Evolutionary conservation across 2,329 filamentous ascomycete genomes (phyloP).

Genomic region (Cladosporium austrohemisphaericum): DNA sequence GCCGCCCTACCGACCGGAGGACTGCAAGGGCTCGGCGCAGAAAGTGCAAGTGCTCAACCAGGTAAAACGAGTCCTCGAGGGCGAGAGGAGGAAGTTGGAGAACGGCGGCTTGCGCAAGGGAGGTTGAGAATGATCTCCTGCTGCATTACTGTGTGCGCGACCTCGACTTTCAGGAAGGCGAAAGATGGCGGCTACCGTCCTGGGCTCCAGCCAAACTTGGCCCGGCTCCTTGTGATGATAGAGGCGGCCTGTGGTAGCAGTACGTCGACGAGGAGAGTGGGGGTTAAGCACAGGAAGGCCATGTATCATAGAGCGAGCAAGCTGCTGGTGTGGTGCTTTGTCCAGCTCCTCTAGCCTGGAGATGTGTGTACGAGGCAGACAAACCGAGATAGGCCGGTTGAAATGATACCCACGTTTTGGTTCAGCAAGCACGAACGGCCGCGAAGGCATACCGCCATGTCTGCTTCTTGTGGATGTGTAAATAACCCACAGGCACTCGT

Average conservation of each 20-base stretch:
- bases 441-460: too few relatives aligned
- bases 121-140: constrained; percentile 1
- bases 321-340: neutral
- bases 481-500: too few relatives aligned
- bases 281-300: too few relatives aligned
- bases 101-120: constrained; percentile 8
- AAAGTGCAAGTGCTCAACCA: constrained; percentile 41
- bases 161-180: too few relatives aligned
- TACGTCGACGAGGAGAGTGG: too few relatives aligned
- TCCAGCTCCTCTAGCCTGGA: neutral
- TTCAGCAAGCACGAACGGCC: neutral
- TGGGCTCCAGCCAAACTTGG: too few relatives aligned
- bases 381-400: neutral
- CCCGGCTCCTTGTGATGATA: too few relatives aligned
- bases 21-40: constrained; percentile 46
- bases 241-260: too few relatives aligned
- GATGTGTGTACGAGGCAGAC: constrained; percentile 3
- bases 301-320: constrained; percentile 1
- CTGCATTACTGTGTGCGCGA: too few relatives aligned
- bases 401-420: constrained; percentile 7
- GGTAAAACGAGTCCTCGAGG: constrained; percentile 46
- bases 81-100: constrained; percentile 41
- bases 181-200: too few relatives aligned
- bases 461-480: too few relatives aligned
- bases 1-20: constrained; percentile 55